Evolutionary conservation across 2,329 filamentous ascomycete species (phyloP), one percentile per base, ranked within the genome.

Genomic region (Neonectria magnoliae): DNA sequence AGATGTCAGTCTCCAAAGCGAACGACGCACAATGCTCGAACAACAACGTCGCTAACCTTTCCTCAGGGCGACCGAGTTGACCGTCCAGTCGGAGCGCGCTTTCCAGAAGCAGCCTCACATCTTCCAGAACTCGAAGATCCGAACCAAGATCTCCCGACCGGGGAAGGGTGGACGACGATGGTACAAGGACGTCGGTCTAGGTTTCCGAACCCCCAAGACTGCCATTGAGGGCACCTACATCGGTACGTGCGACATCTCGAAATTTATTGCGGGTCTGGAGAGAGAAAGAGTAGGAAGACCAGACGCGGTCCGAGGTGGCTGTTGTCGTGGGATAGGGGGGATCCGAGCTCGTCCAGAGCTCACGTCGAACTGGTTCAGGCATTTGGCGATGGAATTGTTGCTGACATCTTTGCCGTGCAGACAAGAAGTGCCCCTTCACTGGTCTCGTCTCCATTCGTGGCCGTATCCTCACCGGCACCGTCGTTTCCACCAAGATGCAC

Each of bases 371-470:
- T 41, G 42, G 48, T 18, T 55, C 25, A 16, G 50, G 25, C 14
- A 14, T 9, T 22, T 7, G 38, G 42, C 11, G 29, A 57, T 57
- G 56, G 58, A 62, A 60, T 51, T 48, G 53, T 68, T 51, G 60
- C 74, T 77, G 63, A 78, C 75, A 52, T 63, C 25, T 67, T 73
- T 60, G 56, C 52, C 27, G 13, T 68, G 79, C 81, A 97, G 96
- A 99, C 92, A 99, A 99, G 93, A 99, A 99, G 90, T 99, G 96
- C 92, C 96, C 96, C 77, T 99, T 99, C 92, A 97, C 94, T 78
- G 97, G 97, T 83, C 89, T 95, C 84, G 94, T 99, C 84, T 98
- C 96, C 75, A 99, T 99, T 89, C 96, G 96, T 88, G 96, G 96
- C 85, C 95, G 96, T 95, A 99, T 99, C 90, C 89, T 99, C 76